Conservation (phyloP, 2,329 filamentous ascomycete genomes). For the Neophaeococcomyces aloes region DNA sequence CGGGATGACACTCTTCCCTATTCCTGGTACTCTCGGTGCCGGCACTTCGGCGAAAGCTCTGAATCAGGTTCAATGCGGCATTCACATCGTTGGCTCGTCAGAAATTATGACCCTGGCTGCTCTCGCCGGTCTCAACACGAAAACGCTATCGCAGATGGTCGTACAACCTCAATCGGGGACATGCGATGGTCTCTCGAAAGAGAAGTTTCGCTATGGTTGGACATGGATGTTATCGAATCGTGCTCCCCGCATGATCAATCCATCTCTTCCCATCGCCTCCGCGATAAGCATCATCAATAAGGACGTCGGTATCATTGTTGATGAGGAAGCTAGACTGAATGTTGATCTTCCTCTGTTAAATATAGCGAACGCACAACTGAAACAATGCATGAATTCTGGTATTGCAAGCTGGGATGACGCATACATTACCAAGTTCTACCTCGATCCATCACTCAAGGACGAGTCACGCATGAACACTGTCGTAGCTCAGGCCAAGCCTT, state of each 20-base stretch:
- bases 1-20: slow-evolving; percentile 52
- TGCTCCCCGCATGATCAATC: slow-evolving; percentile 44
- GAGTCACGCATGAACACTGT: slow-evolving; percentile 13
- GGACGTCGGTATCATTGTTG: slow-evolving; percentile 33
- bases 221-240: slow-evolving; percentile 56
- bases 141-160: slow-evolving; percentile 35
- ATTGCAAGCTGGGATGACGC: slow-evolving; percentile 17
- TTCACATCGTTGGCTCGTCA: slow-evolving; percentile 51
- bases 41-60: slow-evolving; percentile 54
- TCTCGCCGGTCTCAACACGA: slow-evolving; percentile 44
- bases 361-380: slow-evolving; percentile 15
- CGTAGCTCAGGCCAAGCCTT: slow-evolving; percentile 9
- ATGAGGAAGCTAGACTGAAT: slow-evolving; percentile 17
- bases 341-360: slow-evolving; percentile 19
- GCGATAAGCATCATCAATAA: slow-evolving; percentile 52
- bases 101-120: slow-evolving; percentile 52
- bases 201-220: slow-evolving; percentile 34
- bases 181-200: slow-evolving; percentile 24
- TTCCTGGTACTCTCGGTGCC: slow-evolving; percentile 50
- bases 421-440: slow-evolving; percentile 20
- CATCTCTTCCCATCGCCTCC: slow-evolving; percentile 47
- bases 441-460: slow-evolving; percentile 12
- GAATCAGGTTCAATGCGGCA: slow-evolving; percentile 54
- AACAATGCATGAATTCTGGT: slow-evolving; percentile 18
- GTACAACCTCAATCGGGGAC: slow-evolving; percentile 7